These are phyloP conservation scores for Williopsis jadinii DNA, from an alignment of 1,139 yeast genomes.

Conservation along the genomic window DNA sequence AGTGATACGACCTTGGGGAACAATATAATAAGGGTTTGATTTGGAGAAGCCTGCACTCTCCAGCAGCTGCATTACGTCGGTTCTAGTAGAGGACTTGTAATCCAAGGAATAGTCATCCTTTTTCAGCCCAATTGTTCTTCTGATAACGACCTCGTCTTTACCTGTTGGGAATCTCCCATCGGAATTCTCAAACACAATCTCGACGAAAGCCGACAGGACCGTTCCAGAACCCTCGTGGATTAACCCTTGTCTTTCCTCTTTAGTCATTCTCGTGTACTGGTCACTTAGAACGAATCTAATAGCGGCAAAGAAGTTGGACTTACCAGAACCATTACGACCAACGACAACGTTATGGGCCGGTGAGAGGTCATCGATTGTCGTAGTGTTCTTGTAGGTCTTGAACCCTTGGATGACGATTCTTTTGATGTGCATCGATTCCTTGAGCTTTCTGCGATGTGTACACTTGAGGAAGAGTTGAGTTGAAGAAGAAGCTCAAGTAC, in stretches of 20 bases:
- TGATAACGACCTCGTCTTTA: constrained; percentile 59
- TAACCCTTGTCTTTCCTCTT: constrained; percentile 83
- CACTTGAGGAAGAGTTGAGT: no score
- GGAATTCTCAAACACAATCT: constrained; percentile 74
- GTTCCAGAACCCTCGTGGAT: constrained; percentile 91
- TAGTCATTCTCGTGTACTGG: constrained; percentile 79
- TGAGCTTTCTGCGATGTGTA: no score
- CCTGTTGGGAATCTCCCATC: constrained; percentile 56
- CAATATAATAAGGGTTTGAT: constrained; percentile 90
- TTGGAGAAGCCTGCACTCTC: constrained; percentile 93
- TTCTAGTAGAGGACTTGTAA: constrained; percentile 65
- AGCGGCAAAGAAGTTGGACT: constrained; percentile 93
- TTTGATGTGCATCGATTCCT: constrained; percentile 28
- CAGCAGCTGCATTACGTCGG: constrained; percentile 74
- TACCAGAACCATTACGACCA: constrained; percentile 96
- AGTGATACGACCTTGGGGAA: constrained; percentile 91
- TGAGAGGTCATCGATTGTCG: constrained; percentile 68
- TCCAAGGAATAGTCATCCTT: constrained; percentile 68
- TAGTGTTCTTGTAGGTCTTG: constrained; percentile 85
- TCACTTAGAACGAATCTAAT: constrained; percentile 89
- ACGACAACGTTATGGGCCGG: constrained; percentile 86
- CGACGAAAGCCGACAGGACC: constrained; percentile 90
- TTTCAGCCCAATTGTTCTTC: constrained; percentile 88
- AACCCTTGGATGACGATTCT: constrained; percentile 82
- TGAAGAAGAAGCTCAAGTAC: no score